Evolutionary conservation across 2,329 filamentous ascomycete genomes (phyloP), one percentile per base, ranked within the genome.

Genomic region (Trichoderma breve): DNA sequence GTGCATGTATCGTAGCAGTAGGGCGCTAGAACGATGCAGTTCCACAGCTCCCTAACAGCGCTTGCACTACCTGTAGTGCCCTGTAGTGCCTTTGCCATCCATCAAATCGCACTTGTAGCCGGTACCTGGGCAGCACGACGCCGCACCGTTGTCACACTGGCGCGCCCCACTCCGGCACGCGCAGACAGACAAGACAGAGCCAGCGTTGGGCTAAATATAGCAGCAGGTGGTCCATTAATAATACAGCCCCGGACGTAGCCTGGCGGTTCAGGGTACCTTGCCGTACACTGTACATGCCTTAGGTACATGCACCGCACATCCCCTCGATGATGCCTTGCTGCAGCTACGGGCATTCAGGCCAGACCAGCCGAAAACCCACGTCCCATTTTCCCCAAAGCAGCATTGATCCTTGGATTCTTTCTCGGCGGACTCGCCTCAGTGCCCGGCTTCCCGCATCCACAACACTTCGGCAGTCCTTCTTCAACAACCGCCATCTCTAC

Each of bases 361-460:
- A 67, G 58, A 28, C 9, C 32, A 39, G 26, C 32, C 28, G 15
- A 51, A 34, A 26, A 39, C 34, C 60, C 32, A 51, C 58, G 66
- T 36, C 58, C 58, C 43, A 64, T 55, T 70, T 51, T 61, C 55
- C 66, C 66, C 67, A 70, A 63, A 53, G 58, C 62, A 30, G 51
- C 36, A 18, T 8, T 39, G 53, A 67, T 28, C 32, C 28, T 51
- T 30, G 55, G 26, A 58, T 60, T 32, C 26, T 28, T n/a, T 51
- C 30, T 24, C 43, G 28, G 62, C 65, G 65, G 55, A 36, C 62
- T 60, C 55, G 65, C 55, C 36, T 69, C 53, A 32, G 39, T 39
- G 39, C 39, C 67, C 67, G 67, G 58, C 57, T 70, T 63, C 24
- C 68, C 58, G 68, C 68, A 70, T 64, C 68, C 68, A 70, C 68